phyloP scores from a whole-genome alignment of 2,329 filamentous ascomycete species.

The Trichoderma sp. region DNA sequence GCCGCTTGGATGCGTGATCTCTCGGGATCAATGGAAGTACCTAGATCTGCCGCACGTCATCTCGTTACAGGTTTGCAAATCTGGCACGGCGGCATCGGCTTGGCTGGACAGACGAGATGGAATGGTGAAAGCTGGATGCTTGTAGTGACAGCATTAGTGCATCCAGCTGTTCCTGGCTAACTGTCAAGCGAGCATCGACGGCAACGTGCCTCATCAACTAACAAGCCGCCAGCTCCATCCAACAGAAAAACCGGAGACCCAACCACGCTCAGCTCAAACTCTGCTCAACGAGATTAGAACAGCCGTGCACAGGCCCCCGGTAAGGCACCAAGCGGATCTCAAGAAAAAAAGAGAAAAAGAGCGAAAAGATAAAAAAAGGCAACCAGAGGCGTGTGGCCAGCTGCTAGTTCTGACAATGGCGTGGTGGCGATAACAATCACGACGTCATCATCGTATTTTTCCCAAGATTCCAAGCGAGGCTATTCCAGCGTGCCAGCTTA shows the following conservation, averaged over 20 bases:
- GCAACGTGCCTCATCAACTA: conserved; percentile 9
- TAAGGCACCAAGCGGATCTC: not conserved
- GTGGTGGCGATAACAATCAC: conserved; percentile 19
- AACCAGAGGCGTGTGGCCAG: conserved; percentile 1
- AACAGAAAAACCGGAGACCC: no score
- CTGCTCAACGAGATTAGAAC: not conserved
- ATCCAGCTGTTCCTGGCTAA: conserved; percentile 19
- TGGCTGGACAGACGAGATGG: not conserved
- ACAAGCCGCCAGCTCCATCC: no score
- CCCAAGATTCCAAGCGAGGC: conserved; percentile 13
- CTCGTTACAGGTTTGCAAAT: not conserved
- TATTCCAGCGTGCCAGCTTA: conserved; percentile 20
- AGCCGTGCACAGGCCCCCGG: not conserved
- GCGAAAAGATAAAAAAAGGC: not conserved
- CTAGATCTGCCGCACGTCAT: not conserved
- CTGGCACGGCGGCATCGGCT: not conserved
- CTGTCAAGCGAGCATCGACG: not conserved
- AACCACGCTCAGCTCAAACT: not conserved
- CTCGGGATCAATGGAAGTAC: not conserved
- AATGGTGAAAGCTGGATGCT: not conserved
- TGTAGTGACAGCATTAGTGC: not conserved
- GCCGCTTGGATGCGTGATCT: not conserved
- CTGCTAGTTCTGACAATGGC: conserved; percentile 13
- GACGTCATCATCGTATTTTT: conserved; percentile 23
- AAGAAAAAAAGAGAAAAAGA: not conserved